Evolutionary conservation across 2,329 filamentous ascomycete species (phyloP).

Genomic region (Colletotrichum sp.): DNA sequence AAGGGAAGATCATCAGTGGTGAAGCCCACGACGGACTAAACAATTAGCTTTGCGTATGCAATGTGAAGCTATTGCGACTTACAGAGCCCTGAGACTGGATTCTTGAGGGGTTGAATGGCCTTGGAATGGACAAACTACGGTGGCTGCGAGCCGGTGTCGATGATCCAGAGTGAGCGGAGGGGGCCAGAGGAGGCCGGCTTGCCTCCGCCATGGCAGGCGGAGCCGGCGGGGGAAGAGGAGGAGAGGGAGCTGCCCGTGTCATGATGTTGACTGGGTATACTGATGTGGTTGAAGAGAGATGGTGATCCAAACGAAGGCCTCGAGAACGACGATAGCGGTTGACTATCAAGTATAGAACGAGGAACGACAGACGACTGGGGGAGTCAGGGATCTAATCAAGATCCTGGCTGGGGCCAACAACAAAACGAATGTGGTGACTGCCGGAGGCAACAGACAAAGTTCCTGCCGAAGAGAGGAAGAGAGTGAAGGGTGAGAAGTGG

Average conservation of each 20-base stretch:
- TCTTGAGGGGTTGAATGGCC: constrained; percentile 1
- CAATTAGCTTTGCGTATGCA: neutral
- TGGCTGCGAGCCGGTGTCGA: constrained; percentile 12
- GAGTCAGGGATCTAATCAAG: constrained; percentile 15
- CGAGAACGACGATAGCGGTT: neutral
- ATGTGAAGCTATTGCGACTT: neutral
- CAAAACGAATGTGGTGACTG: constrained; percentile 21
- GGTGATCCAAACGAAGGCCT: neutral
- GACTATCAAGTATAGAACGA: constrained; percentile 1
- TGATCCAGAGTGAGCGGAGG: neutral
- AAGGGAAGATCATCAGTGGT: constrained; percentile 29
- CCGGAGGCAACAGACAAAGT: constrained; percentile 17
- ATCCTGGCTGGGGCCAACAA: constrained; percentile 15
- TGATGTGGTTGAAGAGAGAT: neutral
- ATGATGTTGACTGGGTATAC: neutral
- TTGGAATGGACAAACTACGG: constrained; percentile 19
- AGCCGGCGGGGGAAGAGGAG: neutral
- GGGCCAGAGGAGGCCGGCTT: neutral
- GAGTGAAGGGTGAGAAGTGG: constrained; percentile 11
- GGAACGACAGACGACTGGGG: neutral
- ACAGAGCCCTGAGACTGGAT: constrained; percentile 14
- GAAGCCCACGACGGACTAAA: constrained; percentile 38
- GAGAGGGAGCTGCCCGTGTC: neutral
- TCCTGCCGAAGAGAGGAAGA: constrained; percentile 8
- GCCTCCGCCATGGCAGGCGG: neutral